Percentiles rank a stretch among this genome's conserved stretches.
These are phyloP conservation scores for Pichiaceae sp. DNA, from an alignment of 1,139 yeast genomes.

Conservation along the genomic window DNA sequence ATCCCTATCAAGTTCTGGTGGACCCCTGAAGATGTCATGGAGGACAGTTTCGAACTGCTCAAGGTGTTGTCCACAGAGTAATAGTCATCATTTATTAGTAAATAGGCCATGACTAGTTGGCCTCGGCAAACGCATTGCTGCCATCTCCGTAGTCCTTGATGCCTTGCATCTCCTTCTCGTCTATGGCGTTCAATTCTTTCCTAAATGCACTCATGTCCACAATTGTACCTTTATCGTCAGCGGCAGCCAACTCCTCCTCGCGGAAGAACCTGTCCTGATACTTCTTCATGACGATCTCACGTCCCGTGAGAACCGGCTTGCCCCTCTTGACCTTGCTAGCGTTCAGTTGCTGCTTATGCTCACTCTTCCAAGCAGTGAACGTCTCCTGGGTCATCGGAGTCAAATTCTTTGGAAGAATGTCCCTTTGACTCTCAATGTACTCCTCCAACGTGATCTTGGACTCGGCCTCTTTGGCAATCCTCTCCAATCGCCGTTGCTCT, in stretches of 20 bases:
- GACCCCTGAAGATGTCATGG: constrained; percentile 20
- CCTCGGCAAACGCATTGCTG: constrained; percentile 25
- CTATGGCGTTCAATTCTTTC: constrained; percentile 33
- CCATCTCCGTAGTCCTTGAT: constrained; percentile 55
- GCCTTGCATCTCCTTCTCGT: constrained; percentile 27
- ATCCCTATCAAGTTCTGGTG: constrained; percentile 25
- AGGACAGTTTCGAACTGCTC: constrained; percentile 15
- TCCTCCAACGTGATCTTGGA: constrained; percentile 94
- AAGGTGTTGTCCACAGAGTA: neutral
- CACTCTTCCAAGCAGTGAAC: constrained; percentile 79
- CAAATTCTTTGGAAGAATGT: constrained; percentile 66
- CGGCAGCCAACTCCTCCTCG: constrained; percentile 28
- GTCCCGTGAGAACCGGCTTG: constrained; percentile 59
- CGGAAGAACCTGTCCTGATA: constrained; percentile 51
- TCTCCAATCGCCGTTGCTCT: constrained; percentile 88
- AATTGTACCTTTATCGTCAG: constrained; percentile 52
- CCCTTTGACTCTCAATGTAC: constrained; percentile 89
- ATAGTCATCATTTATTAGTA: neutral
- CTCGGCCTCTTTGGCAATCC: constrained; percentile 73
- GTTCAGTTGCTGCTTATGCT: constrained; percentile 52
- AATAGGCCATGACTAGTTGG: too few species aligned
- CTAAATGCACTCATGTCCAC: constrained; percentile 67
- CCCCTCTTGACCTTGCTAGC: constrained; percentile 39
- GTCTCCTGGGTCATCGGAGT: constrained; percentile 84
- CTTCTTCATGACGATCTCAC: constrained; percentile 70